Base-by-base conservation (phyloP, 345 rosid genomes). In the Physaria fendleri region DNA sequence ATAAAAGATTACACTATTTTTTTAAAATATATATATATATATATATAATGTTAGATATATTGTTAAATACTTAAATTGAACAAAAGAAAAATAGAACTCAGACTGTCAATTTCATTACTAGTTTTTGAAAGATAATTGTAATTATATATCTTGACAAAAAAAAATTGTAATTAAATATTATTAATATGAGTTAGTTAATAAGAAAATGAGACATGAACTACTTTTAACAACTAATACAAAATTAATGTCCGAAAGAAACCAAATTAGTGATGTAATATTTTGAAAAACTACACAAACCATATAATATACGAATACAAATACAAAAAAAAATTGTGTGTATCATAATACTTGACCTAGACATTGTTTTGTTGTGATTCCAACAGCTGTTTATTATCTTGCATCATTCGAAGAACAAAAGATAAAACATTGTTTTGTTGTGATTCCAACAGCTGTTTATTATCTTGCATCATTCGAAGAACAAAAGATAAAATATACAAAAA, bases 371-470 rank as follows among this genome's bases (percentile, higher is more conserved):
- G 68, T 51, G 63, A 62, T 11, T 44, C 44, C 51, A 69, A 62
- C 63, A 70, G 56, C 46, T 70, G 69, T 63, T 62, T 54, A 15
- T 40, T n/a, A n/a, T n/a, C n/a, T 41, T 55, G 45, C 64, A 69
- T 62, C 62, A 62, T 69, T 69, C 56, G 51, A 62, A 47, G 24
- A 62, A 37, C 35, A 18, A 37, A 7, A 69, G 47, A 70, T 47
- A 64, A 39, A 64, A 39, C 17, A 54, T 11, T 70, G 64, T 70
- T 69, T 47, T 70, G 40, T 62, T 62, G 54, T 48, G 74, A 56
- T 55, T 55, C 35, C 47, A 53, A 69, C 69, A 70, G 65, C 69
- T 70, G 69, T 63, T 62, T 54, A 15, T 40, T n/a, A n/a, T n/a
- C n/a, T 41, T 55, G 45, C 64, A 69, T 62, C 62, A 62, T 69